Percentiles rank a stretch among this genome's conserved stretches.
Evolutionary conservation across 2,329 filamentous ascomycete species (phyloP).

Genomic region (Ceratocystiopsis brevicomis): DNA sequence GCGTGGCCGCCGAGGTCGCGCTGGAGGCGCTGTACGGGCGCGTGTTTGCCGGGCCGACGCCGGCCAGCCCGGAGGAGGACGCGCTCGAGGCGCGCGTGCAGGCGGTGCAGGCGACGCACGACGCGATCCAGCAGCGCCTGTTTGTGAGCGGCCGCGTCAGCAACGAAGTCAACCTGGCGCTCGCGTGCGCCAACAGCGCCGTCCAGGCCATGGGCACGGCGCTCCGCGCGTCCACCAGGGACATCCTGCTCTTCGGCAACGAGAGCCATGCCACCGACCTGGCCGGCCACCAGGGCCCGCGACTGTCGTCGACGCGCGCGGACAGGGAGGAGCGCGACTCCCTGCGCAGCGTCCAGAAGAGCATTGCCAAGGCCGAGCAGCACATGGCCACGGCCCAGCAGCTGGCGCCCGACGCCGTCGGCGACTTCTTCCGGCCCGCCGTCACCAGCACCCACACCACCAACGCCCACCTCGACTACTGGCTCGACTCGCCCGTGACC

Average conservation of each 20-base stretch:
- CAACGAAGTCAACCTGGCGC: background rate
- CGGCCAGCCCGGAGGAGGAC: background rate
- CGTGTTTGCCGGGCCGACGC: background rate
- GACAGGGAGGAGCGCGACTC: background rate
- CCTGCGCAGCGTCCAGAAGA: background rate
- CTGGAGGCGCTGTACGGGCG: background rate
- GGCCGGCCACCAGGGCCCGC: no score
- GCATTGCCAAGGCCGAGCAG: background rate
- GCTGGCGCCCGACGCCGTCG: background rate
- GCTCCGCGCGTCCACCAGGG: background rate
- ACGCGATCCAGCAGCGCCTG: slow-evolving; percentile 1
- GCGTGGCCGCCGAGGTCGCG: background rate
- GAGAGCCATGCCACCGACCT: no score
- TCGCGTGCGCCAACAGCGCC: background rate
- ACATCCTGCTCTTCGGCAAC: background rate
- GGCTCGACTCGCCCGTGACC: background rate
- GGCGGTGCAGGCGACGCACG: background rate
- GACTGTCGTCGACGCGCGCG: background rate
- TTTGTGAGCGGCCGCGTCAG: background rate
- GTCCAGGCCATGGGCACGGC: background rate
- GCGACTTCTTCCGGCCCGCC: background rate
- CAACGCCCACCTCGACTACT: background rate
- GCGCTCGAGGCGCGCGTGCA: background rate
- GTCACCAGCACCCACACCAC: background rate
- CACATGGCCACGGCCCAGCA: background rate